phyloP scores from a whole-genome alignment of 306 rosid genomes.

The Cucurbita argyrosperma region DNA sequence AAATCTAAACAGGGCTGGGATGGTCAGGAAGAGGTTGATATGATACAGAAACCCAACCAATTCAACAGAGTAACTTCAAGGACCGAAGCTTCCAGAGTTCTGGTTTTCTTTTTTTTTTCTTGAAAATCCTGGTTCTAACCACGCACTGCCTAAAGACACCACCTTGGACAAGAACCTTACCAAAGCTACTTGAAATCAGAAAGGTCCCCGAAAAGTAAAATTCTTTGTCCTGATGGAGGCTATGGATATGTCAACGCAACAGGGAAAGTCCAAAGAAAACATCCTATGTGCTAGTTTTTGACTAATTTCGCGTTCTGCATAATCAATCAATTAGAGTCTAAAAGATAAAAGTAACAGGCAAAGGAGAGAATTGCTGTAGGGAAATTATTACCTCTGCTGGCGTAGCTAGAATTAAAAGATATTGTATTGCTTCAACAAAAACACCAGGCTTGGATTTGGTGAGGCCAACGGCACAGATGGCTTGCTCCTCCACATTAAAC shows the following conservation, averaged over 20 bases:
- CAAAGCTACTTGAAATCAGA: neutral
- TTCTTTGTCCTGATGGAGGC: neutral
- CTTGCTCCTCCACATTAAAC: conserved; percentile 87
- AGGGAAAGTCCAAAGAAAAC: neutral
- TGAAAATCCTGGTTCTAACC: neutral
- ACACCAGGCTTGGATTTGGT: conserved; percentile 78
- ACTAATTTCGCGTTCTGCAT: neutral
- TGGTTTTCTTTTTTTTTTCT: neutral
- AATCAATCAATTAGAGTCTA: neutral
- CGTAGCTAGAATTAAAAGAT: conserved; percentile 74
- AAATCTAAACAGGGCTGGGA: neutral
- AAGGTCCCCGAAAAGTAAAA: neutral
- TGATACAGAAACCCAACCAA: neutral
- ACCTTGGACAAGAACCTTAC: neutral
- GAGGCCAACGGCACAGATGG: conserved; percentile 93
- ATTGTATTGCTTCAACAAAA: conserved; percentile 89
- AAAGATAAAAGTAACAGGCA: neutral
- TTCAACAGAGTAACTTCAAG: neutral
- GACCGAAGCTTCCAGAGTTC: neutral
- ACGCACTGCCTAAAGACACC: neutral
- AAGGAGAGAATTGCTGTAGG: conserved; percentile 7
- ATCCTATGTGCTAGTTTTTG: neutral
- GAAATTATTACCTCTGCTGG: conserved; percentile 68
- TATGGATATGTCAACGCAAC: neutral
- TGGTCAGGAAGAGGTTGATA: neutral